Base-by-base conservation (phyloP, 345 rosid species). In the Litchi chinensis region DNA sequence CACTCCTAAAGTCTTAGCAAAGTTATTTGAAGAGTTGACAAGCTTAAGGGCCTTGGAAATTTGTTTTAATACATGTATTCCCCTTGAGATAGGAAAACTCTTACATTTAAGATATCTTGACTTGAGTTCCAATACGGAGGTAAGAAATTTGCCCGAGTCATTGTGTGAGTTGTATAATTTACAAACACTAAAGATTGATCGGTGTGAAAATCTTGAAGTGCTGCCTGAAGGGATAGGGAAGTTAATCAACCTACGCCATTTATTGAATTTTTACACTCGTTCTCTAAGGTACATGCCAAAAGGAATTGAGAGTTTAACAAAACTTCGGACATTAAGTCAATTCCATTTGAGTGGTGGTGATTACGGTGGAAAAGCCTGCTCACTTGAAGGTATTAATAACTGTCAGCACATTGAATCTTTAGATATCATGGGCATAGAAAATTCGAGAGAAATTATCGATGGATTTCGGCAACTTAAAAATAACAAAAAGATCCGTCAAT, bases 211-310 rank as follows among this genome's bases (percentile, higher is more conserved):
- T 7, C 56, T 74, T 6, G 6, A 13, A 22, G 64, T 4, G 21
- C 43, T 74, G 1, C 41, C 68, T 8, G 15, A 41, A 5, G 68
- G 68, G 39, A 41, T 13, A 6, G 77, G 76, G 41, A 74, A 60
- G 41, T 62, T 74, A 41, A 32, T 74, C 57, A 74, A 43, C 16
- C 10, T 73, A 10, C 43, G 77, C 1, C 21, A 41, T 60, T 74
- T 57, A 21, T 4, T 22, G 16, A 60, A 21, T 15, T 0, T 0
- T 6, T 1, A 0, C 13, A 16, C 46, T 10, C 0, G 0, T 0
- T 6, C 15, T 26, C 2, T 71, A 1, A 18, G 5, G 3, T 71
- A 71, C 46, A 54, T 71, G 46, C 75, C 75, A 18, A 56, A 71
- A 54, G 60, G 75, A 12, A 3, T 71, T 2, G 65, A 71, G 26